These are phyloP conservation scores for Macrophomina phaseolina DNA, from an alignment of 2,329 filamentous ascomycete genomes.

Conservation along the genomic window DNA sequence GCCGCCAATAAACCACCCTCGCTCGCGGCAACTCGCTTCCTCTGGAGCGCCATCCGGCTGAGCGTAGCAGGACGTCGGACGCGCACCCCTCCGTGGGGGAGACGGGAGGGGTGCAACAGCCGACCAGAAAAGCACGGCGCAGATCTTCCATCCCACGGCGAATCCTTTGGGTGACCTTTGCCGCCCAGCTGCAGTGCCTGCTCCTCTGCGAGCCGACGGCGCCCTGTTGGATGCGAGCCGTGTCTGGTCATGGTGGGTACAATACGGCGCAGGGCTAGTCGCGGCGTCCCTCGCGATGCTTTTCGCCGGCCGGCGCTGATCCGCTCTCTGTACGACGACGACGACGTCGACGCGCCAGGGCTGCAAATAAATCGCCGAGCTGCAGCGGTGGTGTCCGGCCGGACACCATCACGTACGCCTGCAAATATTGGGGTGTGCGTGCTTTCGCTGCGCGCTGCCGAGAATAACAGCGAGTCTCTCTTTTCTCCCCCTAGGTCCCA, in stretches of 20 bases:
- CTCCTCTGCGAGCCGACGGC: background rate
- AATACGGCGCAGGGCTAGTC: no score
- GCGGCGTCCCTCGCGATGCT: no score
- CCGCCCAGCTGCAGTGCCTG: background rate
- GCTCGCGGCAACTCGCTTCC: constrained; percentile 8
- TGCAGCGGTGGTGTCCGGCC: constrained; percentile 6
- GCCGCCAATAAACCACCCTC: constrained; percentile 15
- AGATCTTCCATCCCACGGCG: background rate
- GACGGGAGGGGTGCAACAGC: background rate
- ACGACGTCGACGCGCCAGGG: no score
- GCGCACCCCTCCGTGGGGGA: constrained; percentile 3
- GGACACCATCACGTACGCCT: background rate
- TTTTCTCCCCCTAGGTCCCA: background rate
- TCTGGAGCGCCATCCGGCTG: background rate
- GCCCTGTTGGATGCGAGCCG: background rate
- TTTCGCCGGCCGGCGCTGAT: no score
- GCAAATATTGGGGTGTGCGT: constrained; percentile 10
- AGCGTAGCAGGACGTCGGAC: constrained; percentile 5
- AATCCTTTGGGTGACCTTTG: background rate
- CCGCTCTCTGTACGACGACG: no score
- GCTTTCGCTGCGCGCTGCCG: background rate
- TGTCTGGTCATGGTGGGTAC: no score
- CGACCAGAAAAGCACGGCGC: background rate
- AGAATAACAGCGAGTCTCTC: constrained; percentile 1
- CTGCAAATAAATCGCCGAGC: background rate